Base-by-base conservation (phyloP, 1,284 basidiomycete genomes). In the Sutorius eximius region DNA sequence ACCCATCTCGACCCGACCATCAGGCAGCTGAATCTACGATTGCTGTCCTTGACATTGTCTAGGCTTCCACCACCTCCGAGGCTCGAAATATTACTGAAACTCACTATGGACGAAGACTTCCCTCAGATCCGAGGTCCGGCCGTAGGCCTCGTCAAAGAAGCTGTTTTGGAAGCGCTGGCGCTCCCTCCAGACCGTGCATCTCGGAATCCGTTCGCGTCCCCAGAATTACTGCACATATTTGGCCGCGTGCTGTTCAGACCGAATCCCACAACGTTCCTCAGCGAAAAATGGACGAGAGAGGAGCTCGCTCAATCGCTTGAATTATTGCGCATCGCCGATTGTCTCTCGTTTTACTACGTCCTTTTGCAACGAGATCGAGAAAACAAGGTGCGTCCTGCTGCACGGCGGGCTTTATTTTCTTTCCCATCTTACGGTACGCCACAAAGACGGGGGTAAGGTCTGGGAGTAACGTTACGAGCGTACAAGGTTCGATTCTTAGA, bases 101-200 rank as follows among this genome's bases (percentile, higher is more conserved):
- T 88, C 13, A 74, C 79, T 2, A 72, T 73, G 9, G 73, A 80
- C 47, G 65, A 67, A 9, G 71, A 77, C 16, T 79, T 80, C 45
- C 82, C 82, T 0, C 83, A 85, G 61, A 85, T 90, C 77, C 77
- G 82, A 10, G 79, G 82, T 0, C 85, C 87, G 0, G 79, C 83
- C 0, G 75, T 90, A 2, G 83, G 84, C 0, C 72, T 90, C 6
- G 74, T 88, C 3, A 88, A 86, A 65, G 86, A 89, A 51, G 80
- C 82, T 1, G 71, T 85, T 1, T 67, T 90, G 6, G 77, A 83
- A 49, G 81, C 76, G 1, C 68, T 89, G 11, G 56, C 46, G 9
- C 49, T 59, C 15, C 61, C 70, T 15, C n/a, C 43, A 10, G 43
- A 52, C 11, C 43, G 41, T 15, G 44, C 43, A 49, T 22, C 54